A percentile compares a stretch with the other conserved stretches of the same genome.
Evolutionary conservation across 257 asterid genomes (phyloP).

Genomic region (Solanum ossicruentum): DNA sequence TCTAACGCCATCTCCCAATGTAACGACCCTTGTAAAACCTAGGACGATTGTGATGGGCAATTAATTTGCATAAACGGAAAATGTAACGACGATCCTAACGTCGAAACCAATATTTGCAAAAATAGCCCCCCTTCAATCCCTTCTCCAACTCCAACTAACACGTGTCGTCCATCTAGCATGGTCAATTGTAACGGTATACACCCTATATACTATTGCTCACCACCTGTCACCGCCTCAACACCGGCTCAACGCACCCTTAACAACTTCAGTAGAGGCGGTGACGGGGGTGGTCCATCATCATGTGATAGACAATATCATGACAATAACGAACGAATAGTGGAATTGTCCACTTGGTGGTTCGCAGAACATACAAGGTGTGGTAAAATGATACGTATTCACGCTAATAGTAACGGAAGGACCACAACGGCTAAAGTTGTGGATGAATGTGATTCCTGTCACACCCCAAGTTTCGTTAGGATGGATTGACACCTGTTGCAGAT

Average conservation of each 20-base stretch:
- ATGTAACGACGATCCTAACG: background rate
- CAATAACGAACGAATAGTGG: conserved; percentile 19
- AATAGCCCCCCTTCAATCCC: background rate
- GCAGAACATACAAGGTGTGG: conserved; percentile 16
- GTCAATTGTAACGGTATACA: background rate
- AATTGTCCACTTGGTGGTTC: conserved; percentile 39
- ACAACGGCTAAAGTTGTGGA: conserved; percentile 40
- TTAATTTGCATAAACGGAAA: background rate
- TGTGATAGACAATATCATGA: conserved; percentile 19
- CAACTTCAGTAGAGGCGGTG: conserved; percentile 28
- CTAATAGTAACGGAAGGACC: conserved; percentile 19
- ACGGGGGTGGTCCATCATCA: conserved; percentile 24
- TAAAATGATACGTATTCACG: conserved; percentile 12
- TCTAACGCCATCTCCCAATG: background rate
- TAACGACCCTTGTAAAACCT: background rate
- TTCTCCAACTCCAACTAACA: background rate
- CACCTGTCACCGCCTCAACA: conserved; percentile 22
- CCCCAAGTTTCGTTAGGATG: too few relatives aligned
- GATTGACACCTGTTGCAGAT: too few relatives aligned
- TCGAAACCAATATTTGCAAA: background rate
- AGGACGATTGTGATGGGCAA: background rate
- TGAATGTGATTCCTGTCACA: conserved; percentile 56
- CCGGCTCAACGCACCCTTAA: conserved; percentile 26
- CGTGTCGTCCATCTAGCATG: background rate
- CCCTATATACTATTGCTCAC: conserved; percentile 20